A percentile compares a stretch with the other conserved stretches of the same genome.
These are phyloP conservation scores for Mrakia hoshinonis DNA, from an alignment of 768 basidiomycete species.

Conservation along the genomic window DNA sequence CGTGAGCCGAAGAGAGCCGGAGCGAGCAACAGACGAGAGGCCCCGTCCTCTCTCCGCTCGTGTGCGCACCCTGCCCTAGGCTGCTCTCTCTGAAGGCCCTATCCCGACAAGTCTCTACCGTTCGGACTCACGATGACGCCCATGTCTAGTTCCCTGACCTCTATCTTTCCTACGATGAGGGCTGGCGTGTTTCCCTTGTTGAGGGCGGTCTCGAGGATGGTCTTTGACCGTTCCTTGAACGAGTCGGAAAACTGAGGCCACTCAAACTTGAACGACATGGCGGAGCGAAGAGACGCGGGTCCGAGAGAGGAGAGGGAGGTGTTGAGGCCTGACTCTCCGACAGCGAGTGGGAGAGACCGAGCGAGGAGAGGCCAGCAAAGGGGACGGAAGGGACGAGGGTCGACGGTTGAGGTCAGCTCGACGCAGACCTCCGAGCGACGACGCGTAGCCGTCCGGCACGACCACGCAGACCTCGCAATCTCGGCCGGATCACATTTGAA, in stretches of 20 bases:
- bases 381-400: too few relatives aligned
- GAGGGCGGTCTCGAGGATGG: slow-evolving; percentile 30
- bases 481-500: too few relatives aligned
- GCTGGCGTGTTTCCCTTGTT: slow-evolving; percentile 97
- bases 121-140: slow-evolving; percentile 65
- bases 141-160: slow-evolving; percentile 99
- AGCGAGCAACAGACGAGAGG: slow-evolving; percentile 20
- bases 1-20: neutral
- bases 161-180: slow-evolving; percentile 92
- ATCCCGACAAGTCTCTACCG: too few relatives aligned
- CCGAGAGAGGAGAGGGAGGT: too few relatives aligned
- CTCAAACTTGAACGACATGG: slow-evolving; percentile 29
- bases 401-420: too few relatives aligned
- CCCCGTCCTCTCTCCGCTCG: slow-evolving; percentile 30
- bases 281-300: too few relatives aligned
- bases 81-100: neutral
- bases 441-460: too few relatives aligned
- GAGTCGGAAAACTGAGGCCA: slow-evolving; percentile 27
- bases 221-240: slow-evolving; percentile 25
- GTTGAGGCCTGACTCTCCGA: too few relatives aligned
- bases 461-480: too few relatives aligned
- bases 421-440: too few relatives aligned
- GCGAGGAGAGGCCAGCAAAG: too few relatives aligned
- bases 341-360: too few relatives aligned
- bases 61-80: neutral